Evolutionary conservation across 768 basidiomycete species (phyloP), one percentile per base, ranked within the genome.

Genomic region (Serendipita indica): DNA sequence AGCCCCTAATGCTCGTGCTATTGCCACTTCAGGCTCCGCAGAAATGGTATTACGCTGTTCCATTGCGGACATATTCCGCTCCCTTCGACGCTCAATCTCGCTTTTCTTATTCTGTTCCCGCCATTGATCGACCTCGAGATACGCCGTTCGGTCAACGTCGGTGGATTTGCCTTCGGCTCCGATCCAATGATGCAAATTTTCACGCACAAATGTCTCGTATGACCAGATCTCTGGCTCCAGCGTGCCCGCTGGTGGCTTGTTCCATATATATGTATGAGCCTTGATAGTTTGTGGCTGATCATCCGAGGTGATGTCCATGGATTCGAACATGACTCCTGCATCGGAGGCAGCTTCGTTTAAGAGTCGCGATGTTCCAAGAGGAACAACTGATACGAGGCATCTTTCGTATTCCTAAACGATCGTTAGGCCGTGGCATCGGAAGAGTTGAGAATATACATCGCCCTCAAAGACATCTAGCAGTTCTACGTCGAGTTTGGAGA

Each of bases 391-490:
- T 3, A 89, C 80, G 5, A 65, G 64, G 39, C 73, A 67, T 37
- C 85, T 77, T 0, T 63, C 70, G 66, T 96, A 96, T 74, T 92
- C 84, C 90, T 93, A 30, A 43, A 7, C 10, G 35, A 37, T 37
- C 10, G 35, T 37, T n/a, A 37, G 35, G 10, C 35, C n/a, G 58
- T 34, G 35, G 10, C 43, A 3, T 32, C 33, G 18, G 33, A 14
- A 13, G 34, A 27, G 14, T 46, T 27, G 7, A 33, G 5, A 2
- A 20, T 3, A 41, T 30, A 84, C 93, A 52, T 77, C 63, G 32
- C 89, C 89, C 70, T 97, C 93, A 60, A 94, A 97, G 6, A 73
- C 58, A 69, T 97, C 91, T 22, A 98, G 70, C 2, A 76, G 67
- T n/a, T 62, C 62, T 1, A 96, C 72, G 62, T 97, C 92, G 16